These are phyloP conservation scores for Tulasnella sp. DNA, from an alignment of 768 basidiomycete genomes.

Conservation along the genomic window DNA sequence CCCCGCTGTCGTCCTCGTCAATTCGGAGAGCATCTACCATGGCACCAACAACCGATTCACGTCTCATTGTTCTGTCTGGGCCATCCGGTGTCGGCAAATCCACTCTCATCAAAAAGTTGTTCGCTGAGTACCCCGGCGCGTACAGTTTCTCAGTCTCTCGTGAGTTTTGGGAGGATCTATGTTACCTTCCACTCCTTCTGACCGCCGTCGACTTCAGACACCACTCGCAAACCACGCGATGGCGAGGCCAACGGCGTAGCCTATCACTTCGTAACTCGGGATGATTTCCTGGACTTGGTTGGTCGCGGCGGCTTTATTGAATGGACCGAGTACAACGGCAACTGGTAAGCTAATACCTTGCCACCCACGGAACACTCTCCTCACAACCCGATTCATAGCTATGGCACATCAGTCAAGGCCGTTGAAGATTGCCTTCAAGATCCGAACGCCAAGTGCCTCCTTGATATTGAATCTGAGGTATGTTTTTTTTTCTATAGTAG, in stretches of 20 bases:
- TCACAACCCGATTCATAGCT: conserved; percentile 33
- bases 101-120: conserved; percentile 45
- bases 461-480: conserved; percentile 50
- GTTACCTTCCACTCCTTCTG: conserved; percentile 10
- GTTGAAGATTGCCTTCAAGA: conserved; percentile 40
- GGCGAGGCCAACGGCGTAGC: conserved; percentile 45
- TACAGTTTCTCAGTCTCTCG: conserved; percentile 49
- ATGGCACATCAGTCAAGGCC: conserved; percentile 45
- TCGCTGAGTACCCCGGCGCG: conserved; percentile 42
- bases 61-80: conserved; percentile 46
- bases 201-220: conserved; percentile 37
- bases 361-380: not conserved
- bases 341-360: conserved; percentile 34
- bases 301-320: conserved; percentile 46
- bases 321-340: conserved; percentile 47
- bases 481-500: not conserved
- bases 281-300: conserved; percentile 43
- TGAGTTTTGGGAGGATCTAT: conserved; percentile 31
- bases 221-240: conserved; percentile 44
- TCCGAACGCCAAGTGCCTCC: conserved; percentile 43
- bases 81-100: conserved; percentile 50
- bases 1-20: not conserved
- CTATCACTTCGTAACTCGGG: conserved; percentile 47
- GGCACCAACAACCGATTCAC: conserved; percentile 19
- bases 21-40: not conserved